Conservation (phyloP, 148 eudicot genomes). For the Fallopia convolvulus region DNA sequence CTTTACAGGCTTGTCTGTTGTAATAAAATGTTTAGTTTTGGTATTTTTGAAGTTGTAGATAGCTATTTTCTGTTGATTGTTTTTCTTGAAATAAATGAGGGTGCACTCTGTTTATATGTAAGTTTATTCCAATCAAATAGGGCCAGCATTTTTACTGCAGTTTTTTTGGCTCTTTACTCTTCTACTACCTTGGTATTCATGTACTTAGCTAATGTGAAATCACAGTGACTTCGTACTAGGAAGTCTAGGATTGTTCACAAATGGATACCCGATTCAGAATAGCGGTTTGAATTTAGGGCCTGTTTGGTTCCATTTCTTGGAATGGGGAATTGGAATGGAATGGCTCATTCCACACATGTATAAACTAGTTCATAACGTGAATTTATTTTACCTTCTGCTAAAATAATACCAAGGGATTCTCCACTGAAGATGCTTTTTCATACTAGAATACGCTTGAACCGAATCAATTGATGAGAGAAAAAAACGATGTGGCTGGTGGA, state of each 20-base stretch:
- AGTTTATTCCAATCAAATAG: background rate
- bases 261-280: background rate
- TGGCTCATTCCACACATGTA: too few species aligned
- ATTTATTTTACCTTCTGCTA: background rate
- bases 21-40: background rate
- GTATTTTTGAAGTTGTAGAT: background rate
- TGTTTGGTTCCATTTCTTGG: too few species aligned
- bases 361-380: too few species aligned
- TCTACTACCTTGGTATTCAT: background rate
- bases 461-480: too few species aligned
- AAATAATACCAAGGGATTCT: background rate
- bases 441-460: background rate
- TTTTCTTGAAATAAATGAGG: background rate
- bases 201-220: background rate
- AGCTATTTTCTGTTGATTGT: background rate
- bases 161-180: background rate
- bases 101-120: background rate
- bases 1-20: background rate
- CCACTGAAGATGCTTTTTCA: background rate
- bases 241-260: too few species aligned
- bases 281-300: too few species aligned
- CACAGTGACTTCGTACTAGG: too few species aligned
- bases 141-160: background rate
- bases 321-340: too few species aligned
- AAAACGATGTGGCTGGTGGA: too few species aligned